These are phyloP conservation scores for Pyricularia grisea DNA, from an alignment of 2,329 filamentous ascomycete species.

Conservation along the genomic window DNA sequence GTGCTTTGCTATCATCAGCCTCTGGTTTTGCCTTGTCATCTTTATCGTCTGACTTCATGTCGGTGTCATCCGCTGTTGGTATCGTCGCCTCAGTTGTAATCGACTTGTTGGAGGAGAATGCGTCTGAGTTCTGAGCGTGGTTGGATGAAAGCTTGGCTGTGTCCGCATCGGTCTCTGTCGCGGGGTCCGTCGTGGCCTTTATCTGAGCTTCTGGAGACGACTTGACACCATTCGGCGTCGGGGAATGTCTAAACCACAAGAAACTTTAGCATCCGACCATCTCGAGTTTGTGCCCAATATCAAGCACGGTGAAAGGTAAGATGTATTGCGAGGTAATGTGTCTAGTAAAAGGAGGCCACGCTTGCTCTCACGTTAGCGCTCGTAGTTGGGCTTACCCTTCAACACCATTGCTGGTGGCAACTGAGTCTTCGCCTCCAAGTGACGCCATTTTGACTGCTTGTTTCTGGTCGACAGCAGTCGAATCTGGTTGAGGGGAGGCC, in stretches of 20 bases:
- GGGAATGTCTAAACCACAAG: not conserved
- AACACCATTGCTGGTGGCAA: conserved; percentile 19
- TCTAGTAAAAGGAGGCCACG: not conserved
- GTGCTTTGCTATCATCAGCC: not conserved
- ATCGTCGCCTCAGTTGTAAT: not conserved
- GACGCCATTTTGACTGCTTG: conserved; percentile 39
- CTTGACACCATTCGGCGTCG: conserved; percentile 1
- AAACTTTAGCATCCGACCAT: not conserved
- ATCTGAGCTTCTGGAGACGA: conserved; percentile 2
- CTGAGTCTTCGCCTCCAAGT: conserved; percentile 28
- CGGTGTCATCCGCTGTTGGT: not conserved
- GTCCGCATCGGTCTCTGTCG: not conserved
- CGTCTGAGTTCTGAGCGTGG: conserved; percentile 13
- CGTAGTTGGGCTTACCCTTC: conserved; percentile 46
- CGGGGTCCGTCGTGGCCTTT: not conserved
- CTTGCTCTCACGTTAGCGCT: not conserved
- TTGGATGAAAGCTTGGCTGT: conserved; percentile 7
- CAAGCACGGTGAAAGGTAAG: not conserved
- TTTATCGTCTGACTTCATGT: not conserved
- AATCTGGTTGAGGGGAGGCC: conserved; percentile 37
- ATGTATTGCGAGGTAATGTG: not conserved
- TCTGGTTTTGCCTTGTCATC: not conserved
- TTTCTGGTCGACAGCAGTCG: conserved; percentile 36
- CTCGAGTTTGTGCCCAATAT: not conserved
- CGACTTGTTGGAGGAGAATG: conserved; percentile 17